Conservation (phyloP, 2,329 filamentous ascomycete genomes). For the Colletotrichum eremochloae region DNA sequence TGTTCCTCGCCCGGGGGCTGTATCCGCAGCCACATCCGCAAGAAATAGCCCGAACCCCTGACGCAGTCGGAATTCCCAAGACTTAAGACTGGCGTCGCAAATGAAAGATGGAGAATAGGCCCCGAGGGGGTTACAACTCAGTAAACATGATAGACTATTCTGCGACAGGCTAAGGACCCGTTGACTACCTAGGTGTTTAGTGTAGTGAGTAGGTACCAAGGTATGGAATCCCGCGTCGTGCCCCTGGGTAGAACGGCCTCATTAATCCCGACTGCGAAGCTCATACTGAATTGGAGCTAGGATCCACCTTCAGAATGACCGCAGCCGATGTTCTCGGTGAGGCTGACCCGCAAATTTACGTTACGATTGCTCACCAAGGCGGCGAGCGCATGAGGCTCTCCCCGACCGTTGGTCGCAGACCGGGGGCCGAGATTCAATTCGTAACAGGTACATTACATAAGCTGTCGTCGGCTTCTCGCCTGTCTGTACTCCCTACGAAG, state of each 20-base stretch:
- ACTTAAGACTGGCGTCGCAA: background rate
- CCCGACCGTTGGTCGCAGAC: constrained; percentile 8
- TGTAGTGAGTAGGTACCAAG: background rate
- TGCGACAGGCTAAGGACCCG: constrained; percentile 9
- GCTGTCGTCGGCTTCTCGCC: background rate
- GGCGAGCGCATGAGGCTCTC: constrained; percentile 17
- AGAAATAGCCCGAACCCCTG: background rate
- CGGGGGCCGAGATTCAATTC: constrained; percentile 19
- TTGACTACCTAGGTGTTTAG: background rate
- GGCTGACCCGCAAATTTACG: background rate
- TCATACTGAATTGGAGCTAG: background rate
- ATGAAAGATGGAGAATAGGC: constrained; percentile 1
- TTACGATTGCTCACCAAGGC: background rate
- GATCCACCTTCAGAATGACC: background rate
- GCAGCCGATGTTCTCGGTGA: background rate
- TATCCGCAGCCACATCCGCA: background rate
- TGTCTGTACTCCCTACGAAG: background rate
- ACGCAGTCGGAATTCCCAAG: background rate
- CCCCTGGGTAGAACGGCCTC: background rate
- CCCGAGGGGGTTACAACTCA: background rate
- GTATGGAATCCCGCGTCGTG: background rate
- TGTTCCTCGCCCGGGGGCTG: background rate
- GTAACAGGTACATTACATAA: constrained; percentile 1
- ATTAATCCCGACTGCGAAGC: background rate
- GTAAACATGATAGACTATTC: background rate